Evolutionary conservation across 805 yeast genomes (phyloP).

Genomic region (Candida oleophila): DNA sequence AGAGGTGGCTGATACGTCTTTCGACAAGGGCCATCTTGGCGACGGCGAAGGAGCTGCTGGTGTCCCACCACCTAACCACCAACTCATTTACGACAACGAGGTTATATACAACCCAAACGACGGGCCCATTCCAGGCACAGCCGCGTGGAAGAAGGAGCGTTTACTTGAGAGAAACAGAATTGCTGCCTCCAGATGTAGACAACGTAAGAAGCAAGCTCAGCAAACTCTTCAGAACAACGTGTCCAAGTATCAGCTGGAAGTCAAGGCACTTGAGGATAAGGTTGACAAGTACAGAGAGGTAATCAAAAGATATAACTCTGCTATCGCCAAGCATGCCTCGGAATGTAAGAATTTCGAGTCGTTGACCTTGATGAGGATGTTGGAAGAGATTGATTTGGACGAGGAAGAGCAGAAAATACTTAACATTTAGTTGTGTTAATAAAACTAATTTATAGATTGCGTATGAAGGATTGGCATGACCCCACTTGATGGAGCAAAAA

Average conservation of each 20-base stretch:
- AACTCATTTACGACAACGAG: slow-evolving; percentile 53
- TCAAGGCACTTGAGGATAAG: slow-evolving; percentile 23
- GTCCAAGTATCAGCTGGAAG: slow-evolving; percentile 45
- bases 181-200: slow-evolving; percentile 71
- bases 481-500: neutral
- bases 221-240: slow-evolving; percentile 63
- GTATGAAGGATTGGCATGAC: neutral
- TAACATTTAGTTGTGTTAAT: neutral
- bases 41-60: slow-evolving; percentile 28
- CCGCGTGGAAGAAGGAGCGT: slow-evolving; percentile 28
- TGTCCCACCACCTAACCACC: slow-evolving; percentile 50
- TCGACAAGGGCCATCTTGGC: neutral
- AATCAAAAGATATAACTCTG: slow-evolving; percentile 18
- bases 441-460: neutral
- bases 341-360: slow-evolving; percentile 5
- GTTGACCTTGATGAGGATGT: neutral
- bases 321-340: slow-evolving; percentile 12
- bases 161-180: slow-evolving; percentile 50
- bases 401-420: neutral
- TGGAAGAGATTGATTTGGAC: slow-evolving; percentile 2
- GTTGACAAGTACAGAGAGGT: slow-evolving; percentile 22
- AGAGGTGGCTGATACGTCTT: neutral
- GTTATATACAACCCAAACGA: slow-evolving; percentile 52
- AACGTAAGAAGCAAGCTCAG: slow-evolving; percentile 67
- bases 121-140: slow-evolving; percentile 61